Evolutionary conservation across 1,139 yeast species (phyloP).

Genomic region (Lizanozyma gosingica): DNA sequence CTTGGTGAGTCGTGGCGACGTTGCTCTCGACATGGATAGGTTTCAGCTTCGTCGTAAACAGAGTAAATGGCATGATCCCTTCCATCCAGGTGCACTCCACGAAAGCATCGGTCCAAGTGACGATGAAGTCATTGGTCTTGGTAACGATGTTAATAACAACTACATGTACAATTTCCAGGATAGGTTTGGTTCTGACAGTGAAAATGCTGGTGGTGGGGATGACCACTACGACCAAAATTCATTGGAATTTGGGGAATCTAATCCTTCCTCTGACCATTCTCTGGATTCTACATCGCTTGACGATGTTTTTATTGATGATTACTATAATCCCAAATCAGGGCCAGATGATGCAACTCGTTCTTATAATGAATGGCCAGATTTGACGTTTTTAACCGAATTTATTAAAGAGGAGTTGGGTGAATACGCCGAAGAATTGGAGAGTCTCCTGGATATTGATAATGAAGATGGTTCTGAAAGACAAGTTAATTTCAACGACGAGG

Average conservation of each 20-base stretch:
- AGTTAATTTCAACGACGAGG: constrained; percentile 5
- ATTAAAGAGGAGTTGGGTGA: constrained; percentile 58
- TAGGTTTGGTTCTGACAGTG: constrained; percentile 4
- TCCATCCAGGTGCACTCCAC: neutral
- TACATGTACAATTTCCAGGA: constrained; percentile 11
- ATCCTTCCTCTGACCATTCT: constrained; percentile 65
- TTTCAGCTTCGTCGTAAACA: neutral
- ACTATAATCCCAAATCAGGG: constrained; percentile 17
- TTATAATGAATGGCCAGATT: constrained; percentile 66
- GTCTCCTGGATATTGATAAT: neutral
- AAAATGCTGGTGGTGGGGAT: constrained; percentile 11
- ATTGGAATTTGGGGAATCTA: constrained; percentile 45
- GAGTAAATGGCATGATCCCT: neutral
- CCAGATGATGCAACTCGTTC: constrained; percentile 12
- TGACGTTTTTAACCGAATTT: constrained; percentile 64
- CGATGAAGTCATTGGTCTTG: neutral
- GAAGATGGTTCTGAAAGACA: constrained; percentile 6
- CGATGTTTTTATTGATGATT: constrained; percentile 61
- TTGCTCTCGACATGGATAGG: constrained; percentile 31
- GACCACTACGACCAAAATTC: constrained; percentile 23
- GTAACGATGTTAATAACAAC: neutral
- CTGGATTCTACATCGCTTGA: constrained; percentile 68
- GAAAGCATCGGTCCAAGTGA: neutral
- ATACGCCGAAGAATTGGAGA: constrained; percentile 3
- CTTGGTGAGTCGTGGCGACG: constrained; percentile 11